Evolutionary conservation across 2,329 filamentous ascomycete species (phyloP), one percentile per base, ranked within the genome.

Genomic region (Penicillium sp.): DNA sequence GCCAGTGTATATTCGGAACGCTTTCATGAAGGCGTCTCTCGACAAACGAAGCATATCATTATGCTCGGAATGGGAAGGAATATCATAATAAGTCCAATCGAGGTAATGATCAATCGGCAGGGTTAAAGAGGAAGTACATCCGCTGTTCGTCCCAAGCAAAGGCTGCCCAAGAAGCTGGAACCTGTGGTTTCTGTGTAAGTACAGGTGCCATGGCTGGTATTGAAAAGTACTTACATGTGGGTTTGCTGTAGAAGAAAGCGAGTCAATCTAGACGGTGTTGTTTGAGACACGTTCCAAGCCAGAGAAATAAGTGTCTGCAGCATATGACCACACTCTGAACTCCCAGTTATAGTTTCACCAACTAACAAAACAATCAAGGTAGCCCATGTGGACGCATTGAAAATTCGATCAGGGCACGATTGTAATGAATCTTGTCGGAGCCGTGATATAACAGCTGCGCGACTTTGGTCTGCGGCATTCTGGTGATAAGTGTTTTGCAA

Each of bases 261-360:
- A 29, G 42, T 44, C 4, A 38, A 47, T 18, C 46, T n/a, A 1
- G 55, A 49, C 6, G 47, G 48, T 3, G 31, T 38, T 2, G 43
- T 36, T 18, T 38, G 36, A 5, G 27, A 47, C 22, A 61, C 38
- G 45, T 59, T 61, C 13, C 51, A 53, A 10, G 47, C 52, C 16
- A 62, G 16, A 13, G 50, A 62, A 21, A 59, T 46, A 14, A 64
- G 31, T 1, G 51, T 61, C n/a, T 56, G 61, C 0, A 64, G 53
- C 13, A 64, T 31, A 32, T 62, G 44, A 11, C 40, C 43, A 36
- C 59, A 64, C 31, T 64, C 60, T 5, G 58, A 49, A 24, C 60
- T 61, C 7, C 62, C 66, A 1, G 65, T 67, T 24, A 67, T 58
- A 4, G 65, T 67, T 48, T 65, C 60, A 8, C 64, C 62, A 2